Evolutionary conservation across 2,329 filamentous ascomycete species (phyloP).

Genomic region (Hyphodiscus sp.): DNA sequence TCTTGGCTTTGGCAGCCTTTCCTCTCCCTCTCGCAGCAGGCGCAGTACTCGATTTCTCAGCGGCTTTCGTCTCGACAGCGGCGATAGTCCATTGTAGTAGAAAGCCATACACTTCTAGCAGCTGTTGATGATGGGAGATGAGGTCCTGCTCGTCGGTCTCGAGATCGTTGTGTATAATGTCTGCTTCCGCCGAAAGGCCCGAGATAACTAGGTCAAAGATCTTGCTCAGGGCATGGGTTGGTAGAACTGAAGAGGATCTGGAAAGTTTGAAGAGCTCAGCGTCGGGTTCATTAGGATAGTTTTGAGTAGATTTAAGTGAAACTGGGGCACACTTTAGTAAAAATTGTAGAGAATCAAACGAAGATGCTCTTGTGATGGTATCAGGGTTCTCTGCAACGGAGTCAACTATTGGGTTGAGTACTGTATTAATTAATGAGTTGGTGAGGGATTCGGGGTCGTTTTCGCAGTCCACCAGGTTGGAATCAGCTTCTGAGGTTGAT

Average conservation of each 20-base stretch:
- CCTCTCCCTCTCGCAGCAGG: conserved; percentile 67
- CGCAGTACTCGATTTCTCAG: conserved; percentile 74
- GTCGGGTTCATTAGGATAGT: conserved; percentile 39
- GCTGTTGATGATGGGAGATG: conserved; percentile 77
- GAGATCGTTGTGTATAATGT: conserved; percentile 77
- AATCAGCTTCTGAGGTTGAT: conserved; percentile 77
- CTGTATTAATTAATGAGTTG: conserved; percentile 69
- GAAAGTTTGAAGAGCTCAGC: conserved; percentile 57
- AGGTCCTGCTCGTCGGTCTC: conserved; percentile 88
- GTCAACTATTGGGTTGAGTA: conserved; percentile 88
- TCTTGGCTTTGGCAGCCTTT: conserved; percentile 68
- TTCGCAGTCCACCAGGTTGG: conserved; percentile 83
- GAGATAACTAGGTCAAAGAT: conserved; percentile 86
- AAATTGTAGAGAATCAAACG: conserved; percentile 92
- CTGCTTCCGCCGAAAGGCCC: conserved; percentile 77
- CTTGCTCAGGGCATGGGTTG: conserved; percentile 80
- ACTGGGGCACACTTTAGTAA: conserved; percentile 84
- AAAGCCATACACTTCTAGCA: conserved; percentile 92
- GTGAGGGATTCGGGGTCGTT: conserved; percentile 76
- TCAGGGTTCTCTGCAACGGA: conserved; percentile 88
- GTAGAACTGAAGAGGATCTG: conserved; percentile 77
- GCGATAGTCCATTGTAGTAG: conserved; percentile 92
- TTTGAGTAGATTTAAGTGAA: conserved; percentile 35
- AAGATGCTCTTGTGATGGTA: conserved; percentile 68
- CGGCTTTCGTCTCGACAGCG: conserved; percentile 87